These are phyloP conservation scores for Cladophialophora exuberans DNA, from an alignment of 2,329 filamentous ascomycete species.

Conservation along the genomic window DNA sequence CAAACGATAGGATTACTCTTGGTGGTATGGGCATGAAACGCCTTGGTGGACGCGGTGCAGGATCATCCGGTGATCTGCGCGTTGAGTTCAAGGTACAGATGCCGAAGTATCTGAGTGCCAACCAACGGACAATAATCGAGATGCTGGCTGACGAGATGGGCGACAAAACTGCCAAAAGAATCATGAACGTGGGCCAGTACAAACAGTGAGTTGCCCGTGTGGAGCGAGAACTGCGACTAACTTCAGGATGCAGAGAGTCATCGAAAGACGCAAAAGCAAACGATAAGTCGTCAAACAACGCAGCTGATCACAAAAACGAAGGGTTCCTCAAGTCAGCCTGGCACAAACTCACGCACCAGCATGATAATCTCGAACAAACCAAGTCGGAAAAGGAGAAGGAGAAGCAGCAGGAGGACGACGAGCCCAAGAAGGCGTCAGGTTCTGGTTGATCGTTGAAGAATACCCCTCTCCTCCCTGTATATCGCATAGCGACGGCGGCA, in stretches of 20 bases:
- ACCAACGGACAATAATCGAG: conserved; percentile 90
- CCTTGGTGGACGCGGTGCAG: conserved; percentile 66
- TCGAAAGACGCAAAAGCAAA: conserved; percentile 13
- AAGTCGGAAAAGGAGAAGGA: conserved; percentile 36
- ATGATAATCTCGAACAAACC: conserved; percentile 39
- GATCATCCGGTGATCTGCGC: conserved; percentile 74
- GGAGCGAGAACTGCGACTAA: conserved; percentile 15
- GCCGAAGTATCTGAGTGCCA: conserved; percentile 90
- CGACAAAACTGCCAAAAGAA: conserved; percentile 85
- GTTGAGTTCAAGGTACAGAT: conserved; percentile 95
- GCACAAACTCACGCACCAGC: conserved; percentile 85
- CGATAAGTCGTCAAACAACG: conserved; percentile 31
- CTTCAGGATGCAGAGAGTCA: conserved; percentile 16
- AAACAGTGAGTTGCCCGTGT: conserved; percentile 50
- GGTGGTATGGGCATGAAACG: conserved; percentile 93
- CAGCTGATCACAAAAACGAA: conserved; percentile 70
- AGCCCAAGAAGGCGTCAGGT: conserved; percentile 45
- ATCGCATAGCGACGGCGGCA: conserved; percentile 30
- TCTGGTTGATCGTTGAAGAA: conserved; percentile 38
- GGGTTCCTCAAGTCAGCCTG: conserved; percentile 92
- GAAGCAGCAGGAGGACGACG: conserved; percentile 34
- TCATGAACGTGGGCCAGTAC: conserved; percentile 77
- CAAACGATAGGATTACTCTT: conserved; percentile 88
- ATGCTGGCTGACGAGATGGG: conserved; percentile 96
- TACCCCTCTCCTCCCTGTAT: conserved; percentile 14